phyloP scores from a whole-genome alignment of 768 basidiomycete genomes.

The Chalciporus piperatus region DNA sequence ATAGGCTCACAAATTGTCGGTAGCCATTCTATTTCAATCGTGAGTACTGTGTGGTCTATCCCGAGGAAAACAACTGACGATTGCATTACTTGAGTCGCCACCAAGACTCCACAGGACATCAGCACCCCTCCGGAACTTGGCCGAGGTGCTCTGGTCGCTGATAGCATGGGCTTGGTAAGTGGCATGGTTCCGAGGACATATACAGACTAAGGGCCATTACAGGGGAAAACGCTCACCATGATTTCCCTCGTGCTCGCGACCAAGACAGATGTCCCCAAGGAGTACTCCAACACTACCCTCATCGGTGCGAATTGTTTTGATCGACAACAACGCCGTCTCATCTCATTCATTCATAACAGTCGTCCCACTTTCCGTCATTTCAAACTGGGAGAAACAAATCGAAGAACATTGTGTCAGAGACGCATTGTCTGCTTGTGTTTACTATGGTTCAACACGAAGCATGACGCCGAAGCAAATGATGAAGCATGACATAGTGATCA shows the following conservation, averaged over 20 bases:
- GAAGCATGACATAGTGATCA: conserved; percentile 75
- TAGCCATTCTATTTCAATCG: conserved; percentile 70
- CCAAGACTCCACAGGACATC: conserved; percentile 69
- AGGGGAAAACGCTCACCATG: conserved; percentile 93
- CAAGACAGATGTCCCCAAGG: conserved; percentile 54
- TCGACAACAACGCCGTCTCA: neutral
- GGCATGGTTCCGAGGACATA: neutral
- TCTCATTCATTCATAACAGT: conserved; percentile 41
- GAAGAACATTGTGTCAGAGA: conserved; percentile 63
- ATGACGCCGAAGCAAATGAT: conserved; percentile 58
- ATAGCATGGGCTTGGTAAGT: conserved; percentile 77
- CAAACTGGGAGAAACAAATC: conserved; percentile 88
- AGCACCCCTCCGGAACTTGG: conserved; percentile 58
- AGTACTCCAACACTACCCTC: conserved; percentile 67
- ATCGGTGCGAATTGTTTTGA: conserved; percentile 51
- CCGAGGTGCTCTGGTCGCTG: conserved; percentile 83
- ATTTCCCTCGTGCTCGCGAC: conserved; percentile 79
- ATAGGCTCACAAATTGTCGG: neutral
- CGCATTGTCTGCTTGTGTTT: conserved; percentile 53
- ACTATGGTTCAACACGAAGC: conserved; percentile 69
- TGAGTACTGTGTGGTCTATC: conserved; percentile 30
- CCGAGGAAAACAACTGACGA: neutral
- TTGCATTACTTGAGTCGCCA: conserved; percentile 53
- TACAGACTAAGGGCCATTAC: conserved; percentile 6
- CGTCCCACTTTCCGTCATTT: conserved; percentile 77